Percentiles rank a stretch among this genome's conserved stretches.
phyloP scores from a whole-genome alignment of 1,284 basidiomycete species.

The Irpex lacteus region DNA sequence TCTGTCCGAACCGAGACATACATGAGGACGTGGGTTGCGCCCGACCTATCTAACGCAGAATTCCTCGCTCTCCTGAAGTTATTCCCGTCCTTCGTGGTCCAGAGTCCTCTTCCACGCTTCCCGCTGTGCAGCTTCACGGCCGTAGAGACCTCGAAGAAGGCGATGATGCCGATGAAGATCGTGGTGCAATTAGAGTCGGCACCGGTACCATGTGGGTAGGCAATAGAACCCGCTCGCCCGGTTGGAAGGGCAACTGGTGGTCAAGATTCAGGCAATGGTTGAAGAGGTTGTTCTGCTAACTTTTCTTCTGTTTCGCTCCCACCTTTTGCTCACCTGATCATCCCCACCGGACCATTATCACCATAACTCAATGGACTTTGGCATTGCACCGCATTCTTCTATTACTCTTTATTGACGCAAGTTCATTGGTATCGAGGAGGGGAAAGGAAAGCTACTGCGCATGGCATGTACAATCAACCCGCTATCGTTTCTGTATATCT shows the following conservation, averaged over 20 bases:
- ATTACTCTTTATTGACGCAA: neutral
- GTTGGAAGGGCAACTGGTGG: slow-evolving; percentile 76
- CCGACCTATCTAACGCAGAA: slow-evolving; percentile 68
- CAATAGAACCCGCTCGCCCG: slow-evolving; percentile 48
- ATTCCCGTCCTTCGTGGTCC: slow-evolving; percentile 69
- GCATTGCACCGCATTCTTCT: neutral
- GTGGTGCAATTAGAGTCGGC: slow-evolving; percentile 58
- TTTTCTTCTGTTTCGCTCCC: neutral
- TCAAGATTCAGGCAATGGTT: slow-evolving; percentile 69
- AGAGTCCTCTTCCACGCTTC: slow-evolving; percentile 64
- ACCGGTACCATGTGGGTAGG: slow-evolving; percentile 74
- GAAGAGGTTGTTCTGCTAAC: slow-evolving; percentile 59
- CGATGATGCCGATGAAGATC: slow-evolving; percentile 47
- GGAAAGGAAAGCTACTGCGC: neutral
- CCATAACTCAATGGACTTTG: neutral
- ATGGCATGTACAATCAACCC: neutral
- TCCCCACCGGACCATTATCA: neutral
- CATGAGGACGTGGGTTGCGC: slow-evolving; percentile 67
- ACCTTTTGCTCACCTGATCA: neutral
- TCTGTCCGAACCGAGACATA: slow-evolving; percentile 44
- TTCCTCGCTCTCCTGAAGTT: slow-evolving; percentile 56
- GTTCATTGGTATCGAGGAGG: neutral
- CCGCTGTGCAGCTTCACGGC: slow-evolving; percentile 31
- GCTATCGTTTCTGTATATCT: neutral
- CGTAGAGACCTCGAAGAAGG: slow-evolving; percentile 63